phyloP scores from a whole-genome alignment of 2,329 filamentous ascomycete genomes.

The Bipolaris oryzae region DNA sequence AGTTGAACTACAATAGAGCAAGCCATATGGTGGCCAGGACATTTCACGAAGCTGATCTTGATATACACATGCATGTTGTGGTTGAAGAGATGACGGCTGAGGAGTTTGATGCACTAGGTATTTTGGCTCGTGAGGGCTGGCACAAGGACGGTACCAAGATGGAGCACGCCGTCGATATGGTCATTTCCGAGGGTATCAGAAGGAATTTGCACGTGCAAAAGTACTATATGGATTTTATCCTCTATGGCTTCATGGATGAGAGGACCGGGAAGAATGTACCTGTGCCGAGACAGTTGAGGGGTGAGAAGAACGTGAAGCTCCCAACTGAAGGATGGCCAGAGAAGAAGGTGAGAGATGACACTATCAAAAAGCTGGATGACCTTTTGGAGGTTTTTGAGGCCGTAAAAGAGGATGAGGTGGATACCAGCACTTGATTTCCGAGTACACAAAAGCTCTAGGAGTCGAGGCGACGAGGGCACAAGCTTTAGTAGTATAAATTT shows the following conservation, averaged over 20 bases:
- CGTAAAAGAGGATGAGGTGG: background rate
- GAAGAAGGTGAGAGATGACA: background rate
- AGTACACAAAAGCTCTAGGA: background rate
- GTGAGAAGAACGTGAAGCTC: slow-evolving; percentile 52
- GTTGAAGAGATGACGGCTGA: slow-evolving; percentile 33
- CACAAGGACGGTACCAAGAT: slow-evolving; percentile 65
- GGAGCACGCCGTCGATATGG: slow-evolving; percentile 33
- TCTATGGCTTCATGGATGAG: slow-evolving; percentile 66
- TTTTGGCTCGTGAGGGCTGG: slow-evolving; percentile 51
- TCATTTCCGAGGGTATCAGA: slow-evolving; percentile 59
- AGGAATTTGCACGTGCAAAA: slow-evolving; percentile 61
- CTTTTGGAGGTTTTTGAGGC: background rate
- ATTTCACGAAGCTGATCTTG: slow-evolving; percentile 29
- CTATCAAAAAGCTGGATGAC: slow-evolving; percentile 8
- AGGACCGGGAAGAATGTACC: slow-evolving; percentile 58
- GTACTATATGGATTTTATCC: slow-evolving; percentile 62
- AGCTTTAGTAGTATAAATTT: no score
- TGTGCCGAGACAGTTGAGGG: slow-evolving; percentile 56
- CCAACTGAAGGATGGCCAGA: slow-evolving; percentile 10
- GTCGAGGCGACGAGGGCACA: background rate
- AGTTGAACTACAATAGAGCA: slow-evolving; percentile 46
- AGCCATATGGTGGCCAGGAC: slow-evolving; percentile 27
- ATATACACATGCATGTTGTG: slow-evolving; percentile 25
- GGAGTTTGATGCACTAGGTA: slow-evolving; percentile 43
- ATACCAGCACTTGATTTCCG: background rate